These are phyloP conservation scores for Annulohypoxylon maeteangense DNA, from an alignment of 495 filamentous ascomycete genomes.

Conservation along the genomic window DNA sequence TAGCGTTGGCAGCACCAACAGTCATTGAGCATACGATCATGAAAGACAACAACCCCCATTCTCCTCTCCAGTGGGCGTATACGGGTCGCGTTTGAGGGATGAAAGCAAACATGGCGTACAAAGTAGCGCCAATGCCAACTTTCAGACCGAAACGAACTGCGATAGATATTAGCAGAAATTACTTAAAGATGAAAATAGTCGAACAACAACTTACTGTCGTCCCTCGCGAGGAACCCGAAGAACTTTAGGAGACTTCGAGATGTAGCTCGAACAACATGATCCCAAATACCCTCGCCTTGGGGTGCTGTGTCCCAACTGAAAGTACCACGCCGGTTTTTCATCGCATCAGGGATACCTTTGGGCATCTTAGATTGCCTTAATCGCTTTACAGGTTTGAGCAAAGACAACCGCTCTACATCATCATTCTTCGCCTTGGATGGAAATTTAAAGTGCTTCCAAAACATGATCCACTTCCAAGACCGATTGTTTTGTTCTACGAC, in stretches of 20 bases:
- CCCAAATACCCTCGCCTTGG: constrained; percentile 44
- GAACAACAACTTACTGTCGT: constrained; percentile 57
- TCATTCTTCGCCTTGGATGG: constrained; percentile 49
- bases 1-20: constrained; percentile 92
- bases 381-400: constrained; percentile 50
- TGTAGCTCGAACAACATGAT: constrained; percentile 46
- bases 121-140: constrained; percentile 85
- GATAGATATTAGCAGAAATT: constrained; percentile 44
- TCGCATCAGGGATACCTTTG: constrained; percentile 58
- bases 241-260: constrained; percentile 54
- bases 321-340: constrained; percentile 55
- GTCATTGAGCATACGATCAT: constrained; percentile 99
- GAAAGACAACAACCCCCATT: constrained; percentile 96
- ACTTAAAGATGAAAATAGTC: not conserved
- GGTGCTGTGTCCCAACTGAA: constrained; percentile 56
- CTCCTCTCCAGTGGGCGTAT: constrained; percentile 90
- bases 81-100: constrained; percentile 78
- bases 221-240: constrained; percentile 56
- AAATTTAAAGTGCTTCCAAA: constrained; percentile 68
- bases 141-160: constrained; percentile 81
- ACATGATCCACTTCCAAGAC: constrained; percentile 88
- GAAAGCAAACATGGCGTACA: constrained; percentile 90
- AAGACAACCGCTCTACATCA: constrained; percentile 61
- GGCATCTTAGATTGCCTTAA: constrained; percentile 59
- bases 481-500: constrained; percentile 67